phyloP scores from a whole-genome alignment of 805 yeast species.

The Yarrowia alimentaria region DNA sequence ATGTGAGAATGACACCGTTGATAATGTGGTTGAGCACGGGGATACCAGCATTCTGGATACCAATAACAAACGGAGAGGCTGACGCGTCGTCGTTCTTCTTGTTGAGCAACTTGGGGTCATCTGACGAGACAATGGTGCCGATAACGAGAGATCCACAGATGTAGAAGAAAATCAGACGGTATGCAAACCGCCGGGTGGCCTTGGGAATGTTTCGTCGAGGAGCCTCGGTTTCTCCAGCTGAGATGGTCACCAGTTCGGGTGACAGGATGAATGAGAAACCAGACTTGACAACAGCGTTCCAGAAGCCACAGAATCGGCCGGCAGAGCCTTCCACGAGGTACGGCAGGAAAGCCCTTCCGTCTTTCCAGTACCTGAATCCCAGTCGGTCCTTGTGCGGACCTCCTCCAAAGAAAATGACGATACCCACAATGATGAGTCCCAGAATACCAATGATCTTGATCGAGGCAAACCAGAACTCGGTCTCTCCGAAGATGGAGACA shows the following conservation, averaged over 20 bases:
- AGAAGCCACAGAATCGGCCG: slow-evolving; percentile 62
- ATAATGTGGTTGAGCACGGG: slow-evolving; percentile 53
- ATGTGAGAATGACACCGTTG: slow-evolving; percentile 55
- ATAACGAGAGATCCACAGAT: slow-evolving; percentile 66
- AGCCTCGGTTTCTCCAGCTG: slow-evolving; percentile 79
- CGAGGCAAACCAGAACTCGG: slow-evolving; percentile 63
- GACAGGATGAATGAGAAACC: slow-evolving; percentile 79
- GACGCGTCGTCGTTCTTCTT: slow-evolving; percentile 61
- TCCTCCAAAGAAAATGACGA: slow-evolving; percentile 53
- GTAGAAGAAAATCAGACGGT: slow-evolving; percentile 66
- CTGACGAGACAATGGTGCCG: slow-evolving; percentile 69
- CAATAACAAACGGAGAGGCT: slow-evolving; percentile 60
- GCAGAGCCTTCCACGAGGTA: slow-evolving; percentile 53
- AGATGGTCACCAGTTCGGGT: slow-evolving; percentile 74
- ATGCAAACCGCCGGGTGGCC: slow-evolving; percentile 72
- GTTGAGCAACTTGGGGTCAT: slow-evolving; percentile 51
- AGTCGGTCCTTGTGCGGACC: slow-evolving; percentile 52
- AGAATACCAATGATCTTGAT: slow-evolving; percentile 61
- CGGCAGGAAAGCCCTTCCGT: slow-evolving; percentile 49
- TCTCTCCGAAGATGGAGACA: slow-evolving; percentile 51
- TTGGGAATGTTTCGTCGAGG: slow-evolving; percentile 76
- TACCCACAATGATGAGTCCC: slow-evolving; percentile 62
- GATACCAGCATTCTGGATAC: slow-evolving; percentile 53
- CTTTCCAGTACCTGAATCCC: slow-evolving; percentile 55
- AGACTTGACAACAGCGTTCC: slow-evolving; percentile 63